phyloP scores from a whole-genome alignment of 139 green algal genomes.

The Medakamo hakoo region DNA sequence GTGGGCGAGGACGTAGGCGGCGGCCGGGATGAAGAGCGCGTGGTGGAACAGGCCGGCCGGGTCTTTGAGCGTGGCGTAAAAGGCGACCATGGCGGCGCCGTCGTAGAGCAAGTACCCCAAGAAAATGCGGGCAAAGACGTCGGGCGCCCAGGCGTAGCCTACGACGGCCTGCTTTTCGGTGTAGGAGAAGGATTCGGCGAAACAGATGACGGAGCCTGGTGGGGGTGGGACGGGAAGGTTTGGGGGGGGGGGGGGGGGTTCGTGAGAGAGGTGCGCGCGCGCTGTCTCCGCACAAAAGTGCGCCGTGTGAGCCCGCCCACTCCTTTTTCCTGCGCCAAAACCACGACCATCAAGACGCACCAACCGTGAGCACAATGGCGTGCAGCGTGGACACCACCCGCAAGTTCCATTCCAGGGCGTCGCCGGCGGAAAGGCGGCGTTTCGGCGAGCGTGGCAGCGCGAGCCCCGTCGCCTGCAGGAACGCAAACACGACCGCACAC shows the following conservation, averaged over 20 bases:
- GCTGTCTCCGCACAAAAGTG: too few relatives aligned
- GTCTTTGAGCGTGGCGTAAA: slow-evolving; percentile 11
- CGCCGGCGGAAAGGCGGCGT: neutral
- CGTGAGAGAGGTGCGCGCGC: too few relatives aligned
- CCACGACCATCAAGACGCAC: neutral
- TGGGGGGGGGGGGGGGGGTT: neutral
- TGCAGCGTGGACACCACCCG: slow-evolving; percentile 7
- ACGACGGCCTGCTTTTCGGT: slow-evolving; percentile 1
- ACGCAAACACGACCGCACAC: neutral
- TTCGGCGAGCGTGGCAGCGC: neutral
- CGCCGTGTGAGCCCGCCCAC: too few relatives aligned
- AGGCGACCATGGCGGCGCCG: slow-evolving; percentile 7
- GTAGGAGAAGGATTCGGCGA: neutral
- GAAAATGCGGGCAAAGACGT: slow-evolving; percentile 13
- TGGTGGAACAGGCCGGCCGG: slow-evolving; percentile 11
- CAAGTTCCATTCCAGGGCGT: slow-evolving; percentile 7
- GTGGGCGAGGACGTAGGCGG: slow-evolving; percentile 10
- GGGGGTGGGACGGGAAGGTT: neutral
- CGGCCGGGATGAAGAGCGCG: slow-evolving; percentile 7
- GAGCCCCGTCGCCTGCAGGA: neutral
- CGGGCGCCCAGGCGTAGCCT: slow-evolving; percentile 4
- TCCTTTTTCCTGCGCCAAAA: too few relatives aligned
- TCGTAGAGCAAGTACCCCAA: slow-evolving; percentile 15
- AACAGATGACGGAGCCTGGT: neutral
- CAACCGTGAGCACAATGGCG: slow-evolving; percentile 3